Percentiles rank a stretch among this genome's conserved stretches.
These are phyloP conservation scores for Volutella citrinella DNA, from an alignment of 2,329 filamentous ascomycete genomes.

Conservation along the genomic window DNA sequence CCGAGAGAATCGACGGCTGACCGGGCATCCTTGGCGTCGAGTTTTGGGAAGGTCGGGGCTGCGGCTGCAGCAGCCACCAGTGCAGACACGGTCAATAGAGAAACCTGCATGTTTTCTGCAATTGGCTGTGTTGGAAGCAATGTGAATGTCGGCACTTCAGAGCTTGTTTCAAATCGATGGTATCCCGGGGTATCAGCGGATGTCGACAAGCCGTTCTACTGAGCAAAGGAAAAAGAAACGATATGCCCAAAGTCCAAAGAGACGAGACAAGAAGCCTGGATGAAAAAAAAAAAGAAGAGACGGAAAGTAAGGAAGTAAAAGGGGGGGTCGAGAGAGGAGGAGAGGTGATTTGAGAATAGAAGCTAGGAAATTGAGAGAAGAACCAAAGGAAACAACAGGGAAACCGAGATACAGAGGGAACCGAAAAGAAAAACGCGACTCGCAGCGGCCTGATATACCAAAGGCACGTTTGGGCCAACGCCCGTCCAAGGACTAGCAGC, in stretches of 20 bases:
- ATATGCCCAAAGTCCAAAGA: conserved; percentile 8
- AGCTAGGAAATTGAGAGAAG: conserved; percentile 5
- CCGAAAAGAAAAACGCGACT: too few relatives aligned
- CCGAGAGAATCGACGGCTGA: conserved; percentile 39
- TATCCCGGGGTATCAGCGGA: conserved; percentile 8
- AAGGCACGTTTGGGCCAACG: too few relatives aligned
- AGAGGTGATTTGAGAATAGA: conserved; percentile 19
- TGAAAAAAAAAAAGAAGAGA: conserved; percentile 16
- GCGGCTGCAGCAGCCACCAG: conserved; percentile 44
- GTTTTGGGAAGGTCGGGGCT: conserved; percentile 40
- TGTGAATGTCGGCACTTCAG: conserved; percentile 6
- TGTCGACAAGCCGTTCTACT: conserved; percentile 12
- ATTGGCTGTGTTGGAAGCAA: conserved; percentile 6
- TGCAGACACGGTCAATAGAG: conserved; percentile 44
- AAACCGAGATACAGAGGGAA: neutral
- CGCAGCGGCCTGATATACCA: too few relatives aligned
- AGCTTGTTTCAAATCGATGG: neutral
- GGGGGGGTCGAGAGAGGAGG: conserved; percentile 19
- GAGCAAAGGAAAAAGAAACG: conserved; percentile 15
- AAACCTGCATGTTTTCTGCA: conserved; percentile 46
- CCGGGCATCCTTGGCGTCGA: conserved; percentile 35
- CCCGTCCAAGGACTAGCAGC: too few relatives aligned
- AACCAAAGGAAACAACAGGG: neutral
- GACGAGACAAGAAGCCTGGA: neutral
- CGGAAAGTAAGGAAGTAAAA: conserved; percentile 21